Evolutionary conservation across 805 yeast genomes (phyloP), one percentile per base, ranked within the genome.

Genomic region (Sugiyamaella americana): DNA sequence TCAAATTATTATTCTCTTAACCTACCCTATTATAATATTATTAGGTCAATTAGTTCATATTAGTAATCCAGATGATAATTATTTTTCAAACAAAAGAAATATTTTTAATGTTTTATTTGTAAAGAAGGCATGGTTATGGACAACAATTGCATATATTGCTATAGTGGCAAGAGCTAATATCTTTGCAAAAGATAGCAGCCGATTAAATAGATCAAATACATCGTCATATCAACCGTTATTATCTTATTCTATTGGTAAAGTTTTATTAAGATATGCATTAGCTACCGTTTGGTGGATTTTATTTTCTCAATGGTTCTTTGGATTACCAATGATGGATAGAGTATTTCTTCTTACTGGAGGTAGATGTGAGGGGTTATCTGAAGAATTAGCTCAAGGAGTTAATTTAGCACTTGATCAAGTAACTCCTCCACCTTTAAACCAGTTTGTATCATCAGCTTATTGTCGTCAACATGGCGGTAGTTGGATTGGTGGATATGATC

Each of bases 121-220:
- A 34, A 93, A 91, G 58, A 74, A 73, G 21, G 98, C 97, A 1
- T 93, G 98, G 98, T 72, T 78, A 13, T 93, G 97, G 98, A 88
- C 95, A 1, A 63, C 79, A 0, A 3, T 74, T 3, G 71, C 72
- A 2, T 72, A 66, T 20, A 21, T 40, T 10, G 24, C 26, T 6
- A 57, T 58, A 55, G 23, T 22, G 8, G 48, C 26, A 21, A 11
- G 29, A 10, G 8, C 42, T 13, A n/a, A 23, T 5, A 21, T 8
- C 6, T n/a, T n/a, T n/a, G 6, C 16, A 13, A 21, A 13, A 10
- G 41, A 11, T 10, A 18, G 19, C 21, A 36, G 39, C 17, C 39
- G 20, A 11, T 29, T 29, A 29, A 11, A 11, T 11, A 29, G n/a
- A 11, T 6, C 37, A 18, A 35, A 8, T 17, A 35, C 8, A 16